Percentiles rank a stretch among this genome's conserved stretches.
Evolutionary conservation across 345 rosid species (phyloP).

Genomic region (Salix exigua): DNA sequence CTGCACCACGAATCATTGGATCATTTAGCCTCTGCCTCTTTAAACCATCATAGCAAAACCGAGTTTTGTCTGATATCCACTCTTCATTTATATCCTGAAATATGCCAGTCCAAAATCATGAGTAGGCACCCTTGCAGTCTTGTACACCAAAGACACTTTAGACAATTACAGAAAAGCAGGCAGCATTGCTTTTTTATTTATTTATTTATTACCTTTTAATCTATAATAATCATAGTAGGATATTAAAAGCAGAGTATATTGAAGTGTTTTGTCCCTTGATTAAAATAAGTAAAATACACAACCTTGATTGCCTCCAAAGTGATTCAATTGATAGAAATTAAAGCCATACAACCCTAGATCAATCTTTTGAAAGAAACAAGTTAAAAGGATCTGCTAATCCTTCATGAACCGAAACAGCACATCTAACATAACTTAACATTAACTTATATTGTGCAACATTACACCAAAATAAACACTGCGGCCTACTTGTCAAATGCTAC

Average conservation of each 20-base stretch:
- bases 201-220: not conserved
- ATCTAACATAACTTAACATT: not conserved
- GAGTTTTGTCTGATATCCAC: constrained; percentile 99
- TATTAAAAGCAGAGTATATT: not conserved
- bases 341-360: not conserved
- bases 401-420: not conserved
- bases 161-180: not conserved
- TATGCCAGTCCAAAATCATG: constrained; percentile 8
- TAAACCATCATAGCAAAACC: constrained; percentile 92
- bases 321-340: not conserved
- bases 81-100: constrained; percentile 97
- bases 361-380: not conserved
- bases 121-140: constrained; percentile 5
- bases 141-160: constrained; percentile 1
- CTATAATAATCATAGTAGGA: not conserved
- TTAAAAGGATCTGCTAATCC: not conserved
- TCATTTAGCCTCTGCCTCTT: constrained; percentile 99
- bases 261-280: not conserved
- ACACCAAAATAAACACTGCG: not conserved
- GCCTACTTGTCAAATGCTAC: not conserved
- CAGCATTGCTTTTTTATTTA: not conserved
- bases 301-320: not conserved
- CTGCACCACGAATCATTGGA: constrained; percentile 91
- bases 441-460: not conserved
- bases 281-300: not conserved